Evolutionary conservation across 805 yeast species (phyloP).

Genomic region (Candida quercuum): DNA sequence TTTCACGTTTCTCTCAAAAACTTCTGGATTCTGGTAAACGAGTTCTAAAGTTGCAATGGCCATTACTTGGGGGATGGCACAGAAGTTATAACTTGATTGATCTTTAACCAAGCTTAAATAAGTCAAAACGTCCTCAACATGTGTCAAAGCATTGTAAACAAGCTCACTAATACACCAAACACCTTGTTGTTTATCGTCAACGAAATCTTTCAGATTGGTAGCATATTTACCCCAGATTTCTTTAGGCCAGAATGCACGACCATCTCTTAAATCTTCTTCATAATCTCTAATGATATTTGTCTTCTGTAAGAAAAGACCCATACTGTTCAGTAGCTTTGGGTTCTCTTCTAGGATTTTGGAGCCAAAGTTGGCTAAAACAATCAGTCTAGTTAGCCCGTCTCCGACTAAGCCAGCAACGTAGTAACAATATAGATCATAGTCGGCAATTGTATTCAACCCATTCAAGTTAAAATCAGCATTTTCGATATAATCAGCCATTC

Average conservation of each 20-base stretch:
- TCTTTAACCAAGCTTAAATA: slow-evolving; percentile 76
- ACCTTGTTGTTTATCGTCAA: slow-evolving; percentile 45
- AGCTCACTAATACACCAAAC: slow-evolving; percentile 75
- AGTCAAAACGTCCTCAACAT: slow-evolving; percentile 68
- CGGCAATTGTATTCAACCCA: slow-evolving; percentile 75
- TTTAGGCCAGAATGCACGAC: slow-evolving; percentile 93
- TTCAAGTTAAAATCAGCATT: slow-evolving; percentile 72
- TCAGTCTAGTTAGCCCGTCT: slow-evolving; percentile 84
- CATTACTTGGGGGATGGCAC: slow-evolving; percentile 99
- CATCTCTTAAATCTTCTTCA: slow-evolving; percentile 85
- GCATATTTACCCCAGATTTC: slow-evolving; percentile 89
- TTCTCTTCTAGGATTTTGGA: slow-evolving; percentile 46
- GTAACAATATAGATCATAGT: slow-evolving; percentile 89
- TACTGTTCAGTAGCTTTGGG: slow-evolving; percentile 62
- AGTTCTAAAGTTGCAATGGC: slow-evolving; percentile 91
- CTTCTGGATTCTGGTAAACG: slow-evolving; percentile 73
- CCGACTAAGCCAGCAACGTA: slow-evolving; percentile 98
- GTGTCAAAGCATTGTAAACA: slow-evolving; percentile 72
- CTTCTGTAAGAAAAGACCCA: slow-evolving; percentile 95
- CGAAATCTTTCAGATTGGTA: slow-evolving; percentile 54
- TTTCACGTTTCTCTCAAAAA: slow-evolving; percentile 71
- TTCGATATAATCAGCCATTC: slow-evolving; percentile 91
- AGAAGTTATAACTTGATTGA: slow-evolving; percentile 80
- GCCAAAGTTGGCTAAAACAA: slow-evolving; percentile 71
- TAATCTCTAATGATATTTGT: slow-evolving; percentile 95